Conservation (phyloP, 495 filamentous ascomycete genomes). For the Aspergillus ellipticus region DNA sequence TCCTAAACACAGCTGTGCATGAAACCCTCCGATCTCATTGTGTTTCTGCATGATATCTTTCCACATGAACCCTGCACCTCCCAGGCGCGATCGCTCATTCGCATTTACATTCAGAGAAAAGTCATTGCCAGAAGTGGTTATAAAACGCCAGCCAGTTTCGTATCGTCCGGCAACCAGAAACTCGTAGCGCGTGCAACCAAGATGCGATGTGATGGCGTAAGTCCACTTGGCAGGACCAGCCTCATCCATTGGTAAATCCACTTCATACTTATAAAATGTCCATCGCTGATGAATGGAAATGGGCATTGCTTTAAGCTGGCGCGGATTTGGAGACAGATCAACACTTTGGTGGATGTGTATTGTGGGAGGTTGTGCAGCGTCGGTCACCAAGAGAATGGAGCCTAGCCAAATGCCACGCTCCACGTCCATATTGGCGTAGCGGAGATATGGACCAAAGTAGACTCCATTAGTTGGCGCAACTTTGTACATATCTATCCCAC, state of each 20-base stretch:
- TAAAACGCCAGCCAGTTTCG: constrained; percentile 95
- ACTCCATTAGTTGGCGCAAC: constrained; percentile 93
- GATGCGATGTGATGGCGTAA: constrained; percentile 93
- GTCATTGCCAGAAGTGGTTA: constrained; percentile 92
- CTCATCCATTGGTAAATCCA: constrained; percentile 90
- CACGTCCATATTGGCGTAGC: constrained; percentile 96
- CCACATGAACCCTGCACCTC: constrained; percentile 95
- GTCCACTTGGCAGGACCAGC: constrained; percentile 84
- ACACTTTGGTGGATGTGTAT: constrained; percentile 92
- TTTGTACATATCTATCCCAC: constrained; percentile 90
- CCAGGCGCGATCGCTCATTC: constrained; percentile 77
- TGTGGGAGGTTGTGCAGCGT: constrained; percentile 89
- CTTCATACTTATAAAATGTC: constrained; percentile 94
- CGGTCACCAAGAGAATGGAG: constrained; percentile 78
- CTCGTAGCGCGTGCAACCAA: constrained; percentile 95
- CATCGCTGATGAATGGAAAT: constrained; percentile 89
- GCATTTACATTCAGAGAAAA: constrained; percentile 83
- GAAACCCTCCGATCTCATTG: constrained; percentile 91
- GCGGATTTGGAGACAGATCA: constrained; percentile 89
- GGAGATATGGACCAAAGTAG: constrained; percentile 93
- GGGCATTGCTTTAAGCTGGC: constrained; percentile 77
- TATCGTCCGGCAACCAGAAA: constrained; percentile 91
- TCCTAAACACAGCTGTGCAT: constrained; percentile 84
- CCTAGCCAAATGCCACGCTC: constrained; percentile 89
- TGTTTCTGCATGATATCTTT: constrained; percentile 98